Evolutionary conservation across 2,329 filamentous ascomycete species (phyloP).

Genomic region (Cladosporium sp.): DNA sequence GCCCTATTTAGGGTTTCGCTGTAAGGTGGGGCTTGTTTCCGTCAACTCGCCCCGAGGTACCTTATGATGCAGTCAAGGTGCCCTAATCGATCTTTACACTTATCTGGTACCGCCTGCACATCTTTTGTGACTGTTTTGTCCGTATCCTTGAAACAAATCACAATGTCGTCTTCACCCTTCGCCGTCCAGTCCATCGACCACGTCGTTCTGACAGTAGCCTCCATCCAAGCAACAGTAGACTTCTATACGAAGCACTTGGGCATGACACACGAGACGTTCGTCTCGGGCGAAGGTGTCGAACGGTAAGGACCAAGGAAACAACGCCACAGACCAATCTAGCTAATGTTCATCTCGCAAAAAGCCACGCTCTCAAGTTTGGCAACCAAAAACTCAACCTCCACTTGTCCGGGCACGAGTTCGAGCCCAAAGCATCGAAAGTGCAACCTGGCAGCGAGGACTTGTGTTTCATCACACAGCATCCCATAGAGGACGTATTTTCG

Average conservation of each 20-base stretch:
- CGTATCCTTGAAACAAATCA: background rate
- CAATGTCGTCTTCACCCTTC: slow-evolving; percentile 11
- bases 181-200: slow-evolving; percentile 51
- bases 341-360: slow-evolving; percentile 24
- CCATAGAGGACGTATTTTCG: slow-evolving; percentile 45
- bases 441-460: slow-evolving; percentile 56
- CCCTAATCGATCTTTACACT: no score
- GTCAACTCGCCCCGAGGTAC: no score
- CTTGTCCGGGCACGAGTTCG: slow-evolving; percentile 54
- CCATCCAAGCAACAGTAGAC: slow-evolving; percentile 45
- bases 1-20: no score
- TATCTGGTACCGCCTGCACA: no score
- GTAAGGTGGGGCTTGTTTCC: no score
- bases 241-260: slow-evolving; percentile 57
- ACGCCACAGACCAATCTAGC: background rate
- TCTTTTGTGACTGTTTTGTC: no score
- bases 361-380: slow-evolving; percentile 56
- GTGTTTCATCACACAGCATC: slow-evolving; percentile 54
- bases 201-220: slow-evolving; percentile 55
- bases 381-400: slow-evolving; percentile 61
- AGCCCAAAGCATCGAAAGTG: slow-evolving; percentile 53
- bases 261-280: slow-evolving; percentile 54
- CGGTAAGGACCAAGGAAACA: slow-evolving; percentile 14
- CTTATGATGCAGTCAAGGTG: no score
- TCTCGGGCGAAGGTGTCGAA: slow-evolving; percentile 30